Evolutionary conservation across 179 eudicot genomes (phyloP).

Genomic region (Silene vulgaris): DNA sequence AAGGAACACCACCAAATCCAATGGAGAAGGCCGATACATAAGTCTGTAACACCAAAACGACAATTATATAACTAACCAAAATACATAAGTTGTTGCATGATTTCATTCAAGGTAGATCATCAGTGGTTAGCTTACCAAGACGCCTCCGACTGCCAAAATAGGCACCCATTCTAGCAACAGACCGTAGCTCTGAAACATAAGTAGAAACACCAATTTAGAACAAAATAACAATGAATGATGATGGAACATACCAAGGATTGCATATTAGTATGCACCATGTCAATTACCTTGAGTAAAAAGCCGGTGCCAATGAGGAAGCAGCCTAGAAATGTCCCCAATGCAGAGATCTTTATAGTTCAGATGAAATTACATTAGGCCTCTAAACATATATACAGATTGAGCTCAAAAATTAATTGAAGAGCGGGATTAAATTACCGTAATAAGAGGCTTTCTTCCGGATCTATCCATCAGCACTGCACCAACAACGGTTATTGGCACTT

Average conservation of each 20-base stretch:
- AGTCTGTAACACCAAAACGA: constrained; percentile 33
- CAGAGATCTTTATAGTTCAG: constrained; percentile 44
- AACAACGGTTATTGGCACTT: constrained; percentile 50
- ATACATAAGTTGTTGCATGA: neutral
- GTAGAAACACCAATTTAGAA: neutral
- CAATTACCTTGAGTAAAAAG: constrained; percentile 60
- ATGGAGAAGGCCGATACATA: constrained; percentile 51
- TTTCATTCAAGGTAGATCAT: neutral
- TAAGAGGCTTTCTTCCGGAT: constrained; percentile 75
- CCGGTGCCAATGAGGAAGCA: constrained; percentile 52
- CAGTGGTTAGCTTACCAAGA: constrained; percentile 40
- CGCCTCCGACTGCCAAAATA: constrained; percentile 51
- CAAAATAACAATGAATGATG: too few species aligned
- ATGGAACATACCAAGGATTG: neutral
- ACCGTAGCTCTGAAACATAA: constrained; percentile 34
- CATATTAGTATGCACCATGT: neutral
- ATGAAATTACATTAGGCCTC: neutral
- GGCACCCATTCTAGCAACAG: constrained; percentile 49
- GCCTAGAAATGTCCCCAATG: constrained; percentile 60
- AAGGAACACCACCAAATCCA: constrained; percentile 72
- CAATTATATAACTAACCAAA: neutral
- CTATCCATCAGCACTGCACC: constrained; percentile 71
- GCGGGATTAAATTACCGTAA: constrained; percentile 33
- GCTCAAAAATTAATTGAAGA: neutral
- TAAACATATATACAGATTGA: neutral